A percentile compares a stretch with the other conserved stretches of the same genome.
phyloP scores from a whole-genome alignment of 208 protist genomes.

The Vickermania ingenoplastis region DNA sequence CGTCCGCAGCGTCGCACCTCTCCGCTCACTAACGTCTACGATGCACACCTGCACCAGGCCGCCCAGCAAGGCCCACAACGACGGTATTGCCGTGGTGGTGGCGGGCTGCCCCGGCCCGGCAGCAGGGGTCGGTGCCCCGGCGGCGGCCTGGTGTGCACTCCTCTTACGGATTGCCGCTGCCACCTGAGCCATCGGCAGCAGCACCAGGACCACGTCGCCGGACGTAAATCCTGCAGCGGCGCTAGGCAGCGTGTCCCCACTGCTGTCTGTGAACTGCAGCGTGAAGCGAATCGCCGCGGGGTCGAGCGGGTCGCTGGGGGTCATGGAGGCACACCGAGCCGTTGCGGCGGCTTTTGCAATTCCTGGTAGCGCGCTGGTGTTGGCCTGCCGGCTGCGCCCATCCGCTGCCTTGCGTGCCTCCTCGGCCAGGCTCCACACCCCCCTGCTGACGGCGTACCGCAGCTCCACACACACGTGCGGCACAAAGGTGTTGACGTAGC shows the following conservation, averaged over 20 bases:
- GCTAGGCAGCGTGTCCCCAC: neutral
- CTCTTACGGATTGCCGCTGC: neutral
- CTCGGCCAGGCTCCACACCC: conserved; percentile 26
- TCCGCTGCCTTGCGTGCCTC: neutral
- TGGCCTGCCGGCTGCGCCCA: no score
- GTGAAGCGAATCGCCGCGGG: neutral
- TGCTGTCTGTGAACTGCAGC: neutral
- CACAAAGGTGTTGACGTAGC: conserved; percentile 49
- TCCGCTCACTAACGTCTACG: conserved; percentile 20
- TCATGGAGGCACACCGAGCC: neutral
- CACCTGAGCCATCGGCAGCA: conserved; percentile 46
- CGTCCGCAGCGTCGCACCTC: conserved; percentile 23
- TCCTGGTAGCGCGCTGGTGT: no score
- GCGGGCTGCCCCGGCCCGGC: conserved; percentile 5
- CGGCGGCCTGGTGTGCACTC: neutral
- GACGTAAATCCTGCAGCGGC: conserved; percentile 21
- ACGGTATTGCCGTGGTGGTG: conserved; percentile 16
- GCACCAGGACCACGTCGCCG: conserved; percentile 48
- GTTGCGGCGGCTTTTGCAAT: neutral
- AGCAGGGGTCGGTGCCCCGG: conserved; percentile 5
- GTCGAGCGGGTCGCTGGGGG: neutral
- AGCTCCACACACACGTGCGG: conserved; percentile 78
- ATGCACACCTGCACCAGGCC: conserved; percentile 58
- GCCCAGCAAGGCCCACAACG: conserved; percentile 34
- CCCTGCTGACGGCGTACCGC: conserved; percentile 34